These are phyloP conservation scores for Apophysomyces trapeziformis DNA, from an alignment of 371 early-diverging fungal genomes.

Conservation along the genomic window DNA sequence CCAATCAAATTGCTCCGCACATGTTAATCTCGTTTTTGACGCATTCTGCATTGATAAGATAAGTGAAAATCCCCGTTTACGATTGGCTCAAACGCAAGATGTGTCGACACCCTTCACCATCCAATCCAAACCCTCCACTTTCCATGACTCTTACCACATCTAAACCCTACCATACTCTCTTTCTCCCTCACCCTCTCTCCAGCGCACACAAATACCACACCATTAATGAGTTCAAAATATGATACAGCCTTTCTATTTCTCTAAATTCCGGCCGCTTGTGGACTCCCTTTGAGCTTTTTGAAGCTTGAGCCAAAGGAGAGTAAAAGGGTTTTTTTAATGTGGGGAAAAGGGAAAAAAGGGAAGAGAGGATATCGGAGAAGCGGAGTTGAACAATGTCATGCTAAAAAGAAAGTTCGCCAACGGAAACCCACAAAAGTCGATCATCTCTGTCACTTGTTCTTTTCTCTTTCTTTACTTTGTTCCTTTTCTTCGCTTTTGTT, in stretches of 20 bases:
- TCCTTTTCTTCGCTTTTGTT: background rate
- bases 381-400: background rate
- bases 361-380: background rate
- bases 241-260: background rate
- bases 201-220: too few species aligned
- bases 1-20: slow-evolving; percentile 37
- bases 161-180: background rate
- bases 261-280: background rate
- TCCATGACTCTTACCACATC: slow-evolving; percentile 2
- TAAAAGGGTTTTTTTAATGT: background rate
- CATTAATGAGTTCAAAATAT: background rate
- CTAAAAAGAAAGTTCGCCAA: background rate
- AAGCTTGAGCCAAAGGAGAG: background rate
- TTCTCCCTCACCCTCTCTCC: background rate
- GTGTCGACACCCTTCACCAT: slow-evolving; percentile 15
- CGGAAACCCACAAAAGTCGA: background rate
- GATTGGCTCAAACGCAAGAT: slow-evolving; percentile 31
- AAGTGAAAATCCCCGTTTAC: slow-evolving; percentile 18
- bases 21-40: background rate
- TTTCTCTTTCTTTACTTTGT: slow-evolving; percentile 19
- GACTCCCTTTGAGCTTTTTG: too few species aligned
- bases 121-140: slow-evolving; percentile 3
- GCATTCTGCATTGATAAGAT: slow-evolving; percentile 33
- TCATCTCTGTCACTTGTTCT: slow-evolving; percentile 8
- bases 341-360: background rate